Evolutionary conservation across 306 rosid genomes (phyloP).

Genomic region (Fagus crenata): DNA sequence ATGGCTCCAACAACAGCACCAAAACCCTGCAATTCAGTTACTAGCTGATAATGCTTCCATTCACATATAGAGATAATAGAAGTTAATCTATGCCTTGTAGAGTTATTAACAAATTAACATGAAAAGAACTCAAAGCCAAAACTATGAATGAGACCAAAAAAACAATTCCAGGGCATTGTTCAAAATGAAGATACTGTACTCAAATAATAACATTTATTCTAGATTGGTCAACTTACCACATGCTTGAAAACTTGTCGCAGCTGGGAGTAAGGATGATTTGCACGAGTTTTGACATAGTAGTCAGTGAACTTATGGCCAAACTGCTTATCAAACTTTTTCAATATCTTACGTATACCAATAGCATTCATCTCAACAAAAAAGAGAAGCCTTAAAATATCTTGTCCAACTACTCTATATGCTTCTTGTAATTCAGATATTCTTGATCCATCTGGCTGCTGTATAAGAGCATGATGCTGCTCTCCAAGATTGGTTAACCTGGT

Average conservation of each 20-base stretch:
- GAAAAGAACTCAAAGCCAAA: not conserved
- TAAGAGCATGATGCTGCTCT: slow-evolving; percentile 59
- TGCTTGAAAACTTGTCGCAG: slow-evolving; percentile 98
- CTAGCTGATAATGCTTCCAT: slow-evolving; percentile 18
- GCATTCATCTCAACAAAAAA: slow-evolving; percentile 90
- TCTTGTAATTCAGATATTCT: slow-evolving; percentile 71
- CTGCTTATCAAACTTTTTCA: slow-evolving; percentile 96
- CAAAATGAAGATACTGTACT: not conserved
- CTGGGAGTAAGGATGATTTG: slow-evolving; percentile 98
- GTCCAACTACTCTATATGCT: slow-evolving; percentile 76
- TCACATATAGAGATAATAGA: slow-evolving; percentile 15
- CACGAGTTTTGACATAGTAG: slow-evolving; percentile 94
- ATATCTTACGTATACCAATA: slow-evolving; percentile 92
- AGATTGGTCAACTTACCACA: slow-evolving; percentile 70
- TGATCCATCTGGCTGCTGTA: slow-evolving; percentile 70
- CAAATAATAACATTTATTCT: slow-evolving; percentile 7
- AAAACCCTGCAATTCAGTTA: slow-evolving; percentile 57
- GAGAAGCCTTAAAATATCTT: slow-evolving; percentile 80
- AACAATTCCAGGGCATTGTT: not conserved
- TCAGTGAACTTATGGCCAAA: slow-evolving; percentile 90
- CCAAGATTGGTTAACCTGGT: slow-evolving; percentile 78
- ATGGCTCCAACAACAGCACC: slow-evolving; percentile 98
- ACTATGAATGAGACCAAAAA: not conserved
- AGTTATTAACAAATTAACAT: not conserved
- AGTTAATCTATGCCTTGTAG: slow-evolving; percentile 6